Base-by-base conservation (phyloP, 202 grass and related monocot genomes). In the Zoysia matrella region DNA sequence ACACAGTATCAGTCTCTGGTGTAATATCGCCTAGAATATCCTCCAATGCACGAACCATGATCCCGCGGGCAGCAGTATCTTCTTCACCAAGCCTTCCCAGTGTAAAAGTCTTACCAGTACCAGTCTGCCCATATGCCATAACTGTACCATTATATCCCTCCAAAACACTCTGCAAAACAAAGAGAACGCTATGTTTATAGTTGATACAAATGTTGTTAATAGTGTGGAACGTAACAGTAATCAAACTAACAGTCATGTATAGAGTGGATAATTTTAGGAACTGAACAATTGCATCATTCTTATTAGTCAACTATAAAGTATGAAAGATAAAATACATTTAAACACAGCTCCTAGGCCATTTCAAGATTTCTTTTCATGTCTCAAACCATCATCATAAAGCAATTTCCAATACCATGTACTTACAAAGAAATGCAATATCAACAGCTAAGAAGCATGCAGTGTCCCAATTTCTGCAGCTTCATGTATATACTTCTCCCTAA, bases 21-120 rank as follows among this genome's bases (percentile, higher is more conserved):
- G 78, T 90, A 87, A 90, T 89, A 86, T 99, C 97, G 66, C 88
- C 85, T 78, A 99, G 86, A 89, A 99, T 97, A 74, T 99, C 97
- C 85, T 99, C 97, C 97, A 99, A 92, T 82, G 97, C 93, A 71
- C 97, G 93, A 47, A 99, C 97, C 97, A 99, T 99, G 46, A 99
- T 99, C 71, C 97, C 97, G 15, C 97, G 86, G 41, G 91, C 91
- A 73, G 97, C 93, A 69, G 91, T 96, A 80, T 99, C 97, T 92
- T 99, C 91, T 30, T 96, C 97, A 82, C 97, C 97, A 71, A 99
- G 97, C 76, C 89, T 99, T 77, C 97, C 97, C 72, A 99, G 87
- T 52, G 97, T 99, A 90, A 99, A 99, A 69, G 97, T 99, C 73
- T 99, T 99, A 58, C 97, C 97, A 30, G 97, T 99, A 82, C 97